These are phyloP conservation scores for Termitomyces sp. DNA, from an alignment of 768 basidiomycete genomes.

Conservation along the genomic window DNA sequence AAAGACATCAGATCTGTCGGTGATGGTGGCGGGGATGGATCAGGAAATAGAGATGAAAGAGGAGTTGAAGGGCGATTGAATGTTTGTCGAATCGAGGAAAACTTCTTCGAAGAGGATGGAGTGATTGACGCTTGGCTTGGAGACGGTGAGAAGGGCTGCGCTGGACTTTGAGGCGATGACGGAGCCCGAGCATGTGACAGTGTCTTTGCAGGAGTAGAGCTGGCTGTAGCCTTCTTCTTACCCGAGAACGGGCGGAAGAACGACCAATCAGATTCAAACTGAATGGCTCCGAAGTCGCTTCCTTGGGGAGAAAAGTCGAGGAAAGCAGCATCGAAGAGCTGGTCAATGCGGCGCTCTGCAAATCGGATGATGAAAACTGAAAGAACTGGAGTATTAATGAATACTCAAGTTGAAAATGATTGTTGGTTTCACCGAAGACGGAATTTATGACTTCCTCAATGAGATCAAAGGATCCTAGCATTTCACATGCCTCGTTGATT, in stretches of 20 bases:
- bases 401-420: not conserved
- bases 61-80: conserved; percentile 47
- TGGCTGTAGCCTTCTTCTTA: conserved; percentile 48
- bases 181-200: conserved; percentile 30
- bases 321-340: conserved; percentile 74
- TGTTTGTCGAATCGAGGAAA: conserved; percentile 66
- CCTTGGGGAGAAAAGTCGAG: conserved; percentile 80
- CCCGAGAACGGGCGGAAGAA: conserved; percentile 69
- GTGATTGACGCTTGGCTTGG: conserved; percentile 35
- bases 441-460: conserved; percentile 93
- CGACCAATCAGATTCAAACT: conserved; percentile 97
- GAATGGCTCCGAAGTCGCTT: conserved; percentile 72
- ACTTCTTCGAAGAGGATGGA: conserved; percentile 44
- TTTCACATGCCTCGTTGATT: conserved; percentile 74
- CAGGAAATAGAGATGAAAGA: conserved; percentile 45
- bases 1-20: conserved; percentile 65
- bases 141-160: conserved; percentile 50
- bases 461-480: conserved; percentile 78
- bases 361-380: conserved; percentile 93
- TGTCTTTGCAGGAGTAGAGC: conserved; percentile 22
- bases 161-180: conserved; percentile 45
- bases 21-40: conserved; percentile 36
- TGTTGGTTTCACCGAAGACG: conserved; percentile 66
- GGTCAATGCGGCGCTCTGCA: conserved; percentile 85
- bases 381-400: conserved; percentile 8